Conservation (phyloP, 331 rosid species). For the Dryas integrifolia region DNA sequence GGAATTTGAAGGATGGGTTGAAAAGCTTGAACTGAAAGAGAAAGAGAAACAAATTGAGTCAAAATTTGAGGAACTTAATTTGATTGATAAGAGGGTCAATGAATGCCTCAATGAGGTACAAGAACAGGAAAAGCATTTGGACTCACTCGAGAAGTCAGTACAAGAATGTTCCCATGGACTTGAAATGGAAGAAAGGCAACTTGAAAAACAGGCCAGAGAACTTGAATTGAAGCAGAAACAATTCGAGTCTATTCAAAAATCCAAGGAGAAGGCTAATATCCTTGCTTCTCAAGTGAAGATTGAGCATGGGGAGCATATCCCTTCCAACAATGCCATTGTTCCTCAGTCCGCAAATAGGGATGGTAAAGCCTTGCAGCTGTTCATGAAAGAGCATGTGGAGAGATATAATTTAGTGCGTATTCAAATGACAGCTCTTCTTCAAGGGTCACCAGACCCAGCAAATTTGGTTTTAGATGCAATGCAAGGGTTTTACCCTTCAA, state of each 20-base stretch:
- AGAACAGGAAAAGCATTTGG: slow-evolving; percentile 6
- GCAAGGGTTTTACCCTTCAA: slow-evolving; percentile 14
- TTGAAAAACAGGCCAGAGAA: neutral
- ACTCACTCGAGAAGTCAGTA: neutral
- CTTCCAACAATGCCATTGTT: neutral
- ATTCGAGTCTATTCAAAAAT: neutral
- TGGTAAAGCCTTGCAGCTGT: slow-evolving; percentile 18
- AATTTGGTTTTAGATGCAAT: slow-evolving; percentile 32
- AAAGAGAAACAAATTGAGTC: slow-evolving; percentile 3
- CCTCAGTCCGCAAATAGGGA: slow-evolving; percentile 4
- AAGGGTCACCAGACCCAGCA: slow-evolving; percentile 23
- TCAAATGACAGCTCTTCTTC: slow-evolving; percentile 19
- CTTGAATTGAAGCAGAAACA: neutral
- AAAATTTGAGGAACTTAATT: slow-evolving; percentile 1
- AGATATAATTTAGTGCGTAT: slow-evolving; percentile 10
- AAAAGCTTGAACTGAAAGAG: neutral
- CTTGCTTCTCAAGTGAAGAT: slow-evolving; percentile 5
- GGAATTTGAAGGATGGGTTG: neutral
- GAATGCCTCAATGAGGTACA: slow-evolving; percentile 13
- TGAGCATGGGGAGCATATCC: neutral
- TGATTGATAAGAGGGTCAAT: slow-evolving; percentile 1
- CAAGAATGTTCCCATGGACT: slow-evolving; percentile 5
- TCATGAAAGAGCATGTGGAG: slow-evolving; percentile 23
- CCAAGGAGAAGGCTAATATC: slow-evolving; percentile 20
- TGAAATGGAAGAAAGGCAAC: neutral